These are phyloP conservation scores for Pichia sp. DNA, from an alignment of 1,139 yeast genomes.

Conservation along the genomic window DNA sequence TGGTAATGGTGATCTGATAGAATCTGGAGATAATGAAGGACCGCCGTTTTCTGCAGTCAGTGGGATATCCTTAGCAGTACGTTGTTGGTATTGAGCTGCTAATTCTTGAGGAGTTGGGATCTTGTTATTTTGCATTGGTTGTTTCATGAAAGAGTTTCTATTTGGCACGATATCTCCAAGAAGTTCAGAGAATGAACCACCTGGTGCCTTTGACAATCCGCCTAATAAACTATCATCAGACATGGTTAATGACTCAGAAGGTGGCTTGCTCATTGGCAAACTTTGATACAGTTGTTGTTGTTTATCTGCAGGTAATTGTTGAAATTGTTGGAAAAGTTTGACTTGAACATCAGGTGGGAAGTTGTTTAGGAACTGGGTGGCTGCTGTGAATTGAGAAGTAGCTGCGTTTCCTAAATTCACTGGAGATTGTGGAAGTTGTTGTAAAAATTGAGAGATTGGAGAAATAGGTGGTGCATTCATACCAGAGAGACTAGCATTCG, in stretches of 20 bases:
- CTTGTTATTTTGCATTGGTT: not conserved
- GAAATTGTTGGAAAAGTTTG: constrained; percentile 18
- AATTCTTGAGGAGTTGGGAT: constrained; percentile 23
- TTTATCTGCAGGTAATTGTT: constrained; percentile 16
- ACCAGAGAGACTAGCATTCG: constrained; percentile 4
- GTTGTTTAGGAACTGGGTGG: constrained; percentile 16
- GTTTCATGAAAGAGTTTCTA: constrained; percentile 7
- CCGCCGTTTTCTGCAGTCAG: constrained; percentile 12
- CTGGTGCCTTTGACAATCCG: constrained; percentile 23
- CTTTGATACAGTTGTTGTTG: constrained; percentile 25
- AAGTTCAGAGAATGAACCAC: constrained; percentile 23
- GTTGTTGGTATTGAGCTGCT: constrained; percentile 28
- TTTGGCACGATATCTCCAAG: constrained; percentile 25
- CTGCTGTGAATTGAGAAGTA: too few relatives aligned
- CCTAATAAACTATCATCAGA: constrained; percentile 25
- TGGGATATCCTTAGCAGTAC: constrained; percentile 16
- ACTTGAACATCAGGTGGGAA: constrained; percentile 20
- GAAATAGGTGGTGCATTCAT: constrained; percentile 13
- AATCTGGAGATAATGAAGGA: constrained; percentile 32
- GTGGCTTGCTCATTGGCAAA: constrained; percentile 19
- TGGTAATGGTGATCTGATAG: constrained; percentile 31
- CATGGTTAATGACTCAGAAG: constrained; percentile 12
- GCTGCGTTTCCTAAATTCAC: too few relatives aligned
- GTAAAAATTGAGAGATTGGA: constrained; percentile 17
- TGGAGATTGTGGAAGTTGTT: constrained; percentile 17